These are phyloP conservation scores for Tuber umbilicatum DNA, from an alignment of 495 filamentous ascomycete genomes.

Conservation along the genomic window DNA sequence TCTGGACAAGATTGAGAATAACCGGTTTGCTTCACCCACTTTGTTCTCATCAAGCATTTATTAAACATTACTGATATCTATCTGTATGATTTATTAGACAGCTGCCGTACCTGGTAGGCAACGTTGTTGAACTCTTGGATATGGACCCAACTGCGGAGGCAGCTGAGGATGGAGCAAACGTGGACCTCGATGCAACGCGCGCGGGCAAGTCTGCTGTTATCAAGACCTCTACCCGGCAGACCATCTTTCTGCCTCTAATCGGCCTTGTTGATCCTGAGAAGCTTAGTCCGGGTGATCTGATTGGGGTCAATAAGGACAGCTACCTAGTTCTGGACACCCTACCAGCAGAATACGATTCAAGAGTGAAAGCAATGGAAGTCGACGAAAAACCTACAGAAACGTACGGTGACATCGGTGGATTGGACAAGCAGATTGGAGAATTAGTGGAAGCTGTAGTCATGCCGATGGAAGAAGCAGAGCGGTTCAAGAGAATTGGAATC, in stretches of 20 bases:
- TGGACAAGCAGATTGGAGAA: slow-evolving; percentile 99
- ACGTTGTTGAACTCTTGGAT: slow-evolving; percentile 93
- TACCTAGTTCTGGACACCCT: slow-evolving; percentile 98
- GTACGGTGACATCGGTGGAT: slow-evolving; percentile 93
- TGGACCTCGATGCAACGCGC: slow-evolving; percentile 93
- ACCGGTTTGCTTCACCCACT: slow-evolving; percentile 58
- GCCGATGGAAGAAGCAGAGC: slow-evolving; percentile 99
- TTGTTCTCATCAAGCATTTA: slow-evolving; percentile 8
- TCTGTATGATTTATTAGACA: slow-evolving; percentile 54
- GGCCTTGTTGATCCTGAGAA: slow-evolving; percentile 91
- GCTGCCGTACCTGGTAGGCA: slow-evolving; percentile 95
- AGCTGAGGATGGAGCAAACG: slow-evolving; percentile 94
- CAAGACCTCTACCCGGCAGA: slow-evolving; percentile 98
- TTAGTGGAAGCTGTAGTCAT: slow-evolving; percentile 98
- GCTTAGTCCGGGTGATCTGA: slow-evolving; percentile 89
- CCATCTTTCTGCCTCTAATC: slow-evolving; percentile 96
- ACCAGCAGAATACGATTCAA: slow-evolving; percentile 97
- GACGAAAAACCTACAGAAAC: slow-evolving; percentile 99
- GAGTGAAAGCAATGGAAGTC: slow-evolving; percentile 99
- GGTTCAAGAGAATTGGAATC: slow-evolving; percentile 99
- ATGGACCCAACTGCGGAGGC: slow-evolving; percentile 94
- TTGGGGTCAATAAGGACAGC: slow-evolving; percentile 98
- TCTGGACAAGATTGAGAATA: slow-evolving; percentile 96
- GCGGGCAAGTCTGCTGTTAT: slow-evolving; percentile 98
- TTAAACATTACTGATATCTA: slow-evolving; percentile 8